Conservation (phyloP, 2,329 filamentous ascomycete genomes). For the Colletotrichum lindemuthianum region DNA sequence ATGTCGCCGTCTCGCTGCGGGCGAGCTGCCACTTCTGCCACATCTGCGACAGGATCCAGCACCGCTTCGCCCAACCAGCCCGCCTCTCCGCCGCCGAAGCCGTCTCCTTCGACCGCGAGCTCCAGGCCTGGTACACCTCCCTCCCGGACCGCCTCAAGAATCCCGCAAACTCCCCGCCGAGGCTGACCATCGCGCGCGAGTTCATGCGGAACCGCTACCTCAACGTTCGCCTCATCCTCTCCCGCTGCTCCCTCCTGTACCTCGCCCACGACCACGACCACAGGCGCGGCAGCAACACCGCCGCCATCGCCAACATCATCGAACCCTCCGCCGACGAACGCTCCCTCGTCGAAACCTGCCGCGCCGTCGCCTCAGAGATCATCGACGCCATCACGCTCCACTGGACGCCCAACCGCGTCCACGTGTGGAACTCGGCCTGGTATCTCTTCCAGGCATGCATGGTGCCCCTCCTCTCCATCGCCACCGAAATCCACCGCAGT, state of each 20-base stretch:
- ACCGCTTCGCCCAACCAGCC: slow-evolving; percentile 43
- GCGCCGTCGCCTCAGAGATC: slow-evolving; percentile 42
- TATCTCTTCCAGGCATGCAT: slow-evolving; percentile 47
- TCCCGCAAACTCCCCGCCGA: slow-evolving; percentile 39
- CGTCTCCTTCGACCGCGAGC: slow-evolving; percentile 41
- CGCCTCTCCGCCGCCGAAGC: slow-evolving; percentile 41
- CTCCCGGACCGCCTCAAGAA: slow-evolving; percentile 39
- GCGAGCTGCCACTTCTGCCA: slow-evolving; percentile 44
- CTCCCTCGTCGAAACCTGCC: slow-evolving; percentile 40
- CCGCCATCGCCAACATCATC: slow-evolving; percentile 13
- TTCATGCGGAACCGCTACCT: slow-evolving; percentile 44
- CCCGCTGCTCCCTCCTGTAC: slow-evolving; percentile 39
- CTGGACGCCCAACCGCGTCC: slow-evolving; percentile 46
- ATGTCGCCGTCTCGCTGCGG: slow-evolving; percentile 40
- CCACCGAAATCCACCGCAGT: slow-evolving; percentile 38
- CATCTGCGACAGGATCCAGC: slow-evolving; percentile 43
- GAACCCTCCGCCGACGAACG: slow-evolving; percentile 37
- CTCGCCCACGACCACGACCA: slow-evolving; percentile 38
- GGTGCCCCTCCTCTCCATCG: slow-evolving; percentile 43
- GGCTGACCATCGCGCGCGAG: slow-evolving; percentile 41
- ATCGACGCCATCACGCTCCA: slow-evolving; percentile 44
- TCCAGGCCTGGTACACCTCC: slow-evolving; percentile 41
- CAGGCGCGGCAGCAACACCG: slow-evolving; percentile 18
- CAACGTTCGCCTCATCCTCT: slow-evolving; percentile 42
- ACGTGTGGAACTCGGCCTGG: slow-evolving; percentile 46